Evolutionary conservation across 1,284 basidiomycete species (phyloP), one percentile per base, ranked within the genome.

Genomic region (Naganishia cerealis): DNA sequence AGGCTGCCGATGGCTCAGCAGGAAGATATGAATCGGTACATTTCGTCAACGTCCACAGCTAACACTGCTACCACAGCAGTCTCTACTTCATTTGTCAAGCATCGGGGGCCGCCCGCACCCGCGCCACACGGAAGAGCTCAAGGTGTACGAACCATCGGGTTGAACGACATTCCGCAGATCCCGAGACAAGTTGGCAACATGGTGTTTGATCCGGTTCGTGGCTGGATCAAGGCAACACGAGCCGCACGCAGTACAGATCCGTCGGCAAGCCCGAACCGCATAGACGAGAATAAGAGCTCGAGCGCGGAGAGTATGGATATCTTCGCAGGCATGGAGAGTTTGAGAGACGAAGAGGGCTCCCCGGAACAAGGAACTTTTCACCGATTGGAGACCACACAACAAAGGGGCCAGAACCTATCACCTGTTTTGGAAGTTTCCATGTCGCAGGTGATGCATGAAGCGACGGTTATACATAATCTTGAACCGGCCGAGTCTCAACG

Each of bases 241-340:
- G 53, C 39, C 7, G 16, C 38, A 13, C 50, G 26, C 1, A 38
- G 39, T 24, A 59, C 59, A 18, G 73, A 67, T 9, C 71, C 77
- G 71, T 58, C 33, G 75, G 73, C 39, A 79, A 75, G 54, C 82
- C 75, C 69, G 74, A 40, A 75, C 77, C 70, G 75, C 70, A 4
- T 74, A 72, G 57, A 57, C 12, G 55, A 61, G 38, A 55, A 26
- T 9, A 54, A 62, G 71, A 75, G 58, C 70, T 72, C 40, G 73
- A 83, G 76, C 66, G 83, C 78, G 70, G 85, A 85, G 67, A 92
- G 89, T 73, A 90, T 89, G 71, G 92, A 92, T 81, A 88, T 90
- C 21, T 94, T 94, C 79, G 86, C 86, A 56, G 91, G 92, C 72
- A 89, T 94, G 68, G 92, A 94, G 75, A 92, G 90, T 73, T 77